phyloP scores from a whole-genome alignment of 495 filamentous ascomycete species.

The Penicillium taxi region DNA sequence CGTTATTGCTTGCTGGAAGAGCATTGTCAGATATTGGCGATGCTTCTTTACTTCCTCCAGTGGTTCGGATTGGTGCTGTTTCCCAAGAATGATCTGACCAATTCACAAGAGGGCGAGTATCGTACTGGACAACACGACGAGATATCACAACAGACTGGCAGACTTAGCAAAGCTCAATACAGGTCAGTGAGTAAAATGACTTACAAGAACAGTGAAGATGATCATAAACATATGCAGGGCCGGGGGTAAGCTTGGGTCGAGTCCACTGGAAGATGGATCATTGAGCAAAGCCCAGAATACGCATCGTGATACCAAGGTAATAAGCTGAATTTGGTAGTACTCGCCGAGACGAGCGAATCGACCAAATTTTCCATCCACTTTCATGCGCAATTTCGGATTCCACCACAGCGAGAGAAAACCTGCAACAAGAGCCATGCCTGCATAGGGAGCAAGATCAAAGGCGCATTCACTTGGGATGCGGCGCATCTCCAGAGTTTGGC shows the following conservation, averaged over 20 bases:
- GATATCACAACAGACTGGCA: constrained; percentile 32
- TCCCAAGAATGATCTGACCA: constrained; percentile 40
- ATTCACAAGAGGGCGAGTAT: constrained; percentile 49
- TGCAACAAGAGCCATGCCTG: constrained; percentile 39
- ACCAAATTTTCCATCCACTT: constrained; percentile 52
- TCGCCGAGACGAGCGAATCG: constrained; percentile 56
- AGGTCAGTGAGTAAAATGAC: constrained; percentile 16
- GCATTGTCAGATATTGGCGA: too few relatives aligned
- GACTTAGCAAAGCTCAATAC: too few relatives aligned
- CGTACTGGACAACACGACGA: constrained; percentile 42
- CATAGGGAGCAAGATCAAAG: constrained; percentile 30
- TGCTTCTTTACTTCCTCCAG: too few relatives aligned
- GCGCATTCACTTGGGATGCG: constrained; percentile 22
- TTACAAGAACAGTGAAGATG: constrained; percentile 48
- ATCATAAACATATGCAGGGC: constrained; percentile 52
- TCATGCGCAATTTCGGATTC: constrained; percentile 63
- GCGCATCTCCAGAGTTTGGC: constrained; percentile 14
- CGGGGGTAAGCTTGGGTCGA: constrained; percentile 32
- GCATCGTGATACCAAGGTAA: constrained; percentile 52
- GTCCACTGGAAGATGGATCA: constrained; percentile 36
- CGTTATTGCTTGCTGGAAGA: constrained; percentile 14
- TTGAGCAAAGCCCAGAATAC: constrained; percentile 45
- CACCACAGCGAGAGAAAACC: constrained; percentile 61
- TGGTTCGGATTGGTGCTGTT: constrained; percentile 22
- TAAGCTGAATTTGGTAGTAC: constrained; percentile 62